Evolutionary conservation across 345 rosid species (phyloP), one percentile per base, ranked within the genome.

Genomic region (Noccaea caerulescens): DNA sequence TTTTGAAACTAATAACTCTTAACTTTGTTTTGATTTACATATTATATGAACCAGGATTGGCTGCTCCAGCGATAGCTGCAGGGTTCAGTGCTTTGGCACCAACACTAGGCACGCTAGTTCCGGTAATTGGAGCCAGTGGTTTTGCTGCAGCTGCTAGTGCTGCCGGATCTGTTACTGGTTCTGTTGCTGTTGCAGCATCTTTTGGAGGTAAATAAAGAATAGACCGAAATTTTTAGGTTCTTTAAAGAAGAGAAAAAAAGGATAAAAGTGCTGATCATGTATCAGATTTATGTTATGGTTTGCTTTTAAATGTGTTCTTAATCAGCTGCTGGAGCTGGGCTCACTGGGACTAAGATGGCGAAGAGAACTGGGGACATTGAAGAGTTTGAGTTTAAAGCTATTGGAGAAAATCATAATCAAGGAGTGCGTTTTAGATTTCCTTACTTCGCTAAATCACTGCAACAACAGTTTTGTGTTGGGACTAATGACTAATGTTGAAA

Each of bases 301-400:
- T 58, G 68, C 25, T 45, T 65, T 38, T 37, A 13, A 47, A 45
- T 56, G 33, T 69, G 42, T 54, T 61, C 13, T 5, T 54, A 32
- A 20, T 55, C 80, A 94, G 99, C 96, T 81, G 99, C 97, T 46
- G 99, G 99, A 80, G 99, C 96, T 76, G 99, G 99, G 74, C 99
- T 91, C 66, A 82, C 93, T 0, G 97, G 97, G 65, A 78, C 85
- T 67, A 94, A 94, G 82, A 89, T 88, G 97, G 99, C 99, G 2
- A 82, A 90, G 77, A 85, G 99, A 81, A 88, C 62, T 3, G 95
- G 95, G 42, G 84, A 82, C 43, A 80, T 91, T 79, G 93, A 94
- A 59, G 99, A 89, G 78, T 94, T 94, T 79, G 97, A 94, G 68
- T 89, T 94, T 73, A 88, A 82, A 77, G 81, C 95, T 61, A 76